Evolutionary conservation across 169 alveolate species (phyloP).

Genomic region (Amoebophrya sp.): DNA sequence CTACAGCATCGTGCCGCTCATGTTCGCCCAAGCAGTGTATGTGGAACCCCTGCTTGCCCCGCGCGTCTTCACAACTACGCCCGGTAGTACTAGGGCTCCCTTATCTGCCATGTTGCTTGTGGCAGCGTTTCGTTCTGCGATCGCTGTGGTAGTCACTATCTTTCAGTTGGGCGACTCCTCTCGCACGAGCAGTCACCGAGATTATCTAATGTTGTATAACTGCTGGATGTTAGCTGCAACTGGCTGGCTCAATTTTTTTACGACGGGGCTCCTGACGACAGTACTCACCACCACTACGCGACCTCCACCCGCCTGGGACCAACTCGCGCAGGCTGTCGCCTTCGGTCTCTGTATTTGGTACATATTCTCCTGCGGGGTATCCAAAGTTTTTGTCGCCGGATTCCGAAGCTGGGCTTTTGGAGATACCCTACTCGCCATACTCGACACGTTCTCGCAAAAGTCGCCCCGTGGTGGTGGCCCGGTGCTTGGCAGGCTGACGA

Average conservation of each 20-base stretch:
- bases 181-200: conserved; percentile 30
- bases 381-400: conserved; percentile 15
- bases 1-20: conserved; percentile 30
- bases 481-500: neutral
- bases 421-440: conserved; percentile 1
- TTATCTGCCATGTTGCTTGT: neutral
- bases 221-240: conserved; percentile 5
- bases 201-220: conserved; percentile 24
- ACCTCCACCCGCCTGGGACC: no score
- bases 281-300: neutral
- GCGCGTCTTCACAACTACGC: neutral
- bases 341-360: conserved; percentile 24
- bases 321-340: neutral
- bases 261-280: neutral
- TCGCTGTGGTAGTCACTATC: neutral
- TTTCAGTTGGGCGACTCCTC: conserved; percentile 22
- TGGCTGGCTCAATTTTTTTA: neutral
- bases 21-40: neutral
- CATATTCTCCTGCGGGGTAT: conserved; percentile 27
- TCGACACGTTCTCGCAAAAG: conserved; percentile 19
- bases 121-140: neutral
- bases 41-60: neutral
- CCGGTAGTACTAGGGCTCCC: neutral
- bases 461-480: conserved; percentile 29
- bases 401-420: neutral